A percentile compares a stretch with the other conserved stretches of the same genome.
Evolutionary conservation across 345 rosid species (phyloP).

Genomic region (Citrus glauca): DNA sequence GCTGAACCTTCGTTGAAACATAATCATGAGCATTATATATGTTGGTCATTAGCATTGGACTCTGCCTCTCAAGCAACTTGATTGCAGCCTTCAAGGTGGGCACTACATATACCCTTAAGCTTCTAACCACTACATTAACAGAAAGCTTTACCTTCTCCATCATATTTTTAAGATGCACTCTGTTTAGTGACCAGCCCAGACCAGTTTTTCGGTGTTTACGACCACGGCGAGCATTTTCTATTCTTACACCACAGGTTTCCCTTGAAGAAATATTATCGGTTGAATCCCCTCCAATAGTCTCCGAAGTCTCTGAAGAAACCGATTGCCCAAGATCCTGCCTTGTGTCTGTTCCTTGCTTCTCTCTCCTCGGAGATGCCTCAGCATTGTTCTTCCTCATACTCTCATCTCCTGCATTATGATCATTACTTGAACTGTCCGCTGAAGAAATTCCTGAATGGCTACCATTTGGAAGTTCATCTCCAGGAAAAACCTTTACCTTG

Average conservation of each 20-base stretch:
- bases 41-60: slow-evolving; percentile 43
- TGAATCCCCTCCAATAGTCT: slow-evolving; percentile 25
- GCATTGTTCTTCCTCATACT: slow-evolving; percentile 23
- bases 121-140: slow-evolving; percentile 41
- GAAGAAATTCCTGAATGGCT: slow-evolving; percentile 31
- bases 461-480: slow-evolving; percentile 44
- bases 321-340: slow-evolving; percentile 25
- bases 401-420: slow-evolving; percentile 28
- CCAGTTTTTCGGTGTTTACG: slow-evolving; percentile 29
- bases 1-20: slow-evolving; percentile 44
- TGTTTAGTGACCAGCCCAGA: slow-evolving; percentile 36
- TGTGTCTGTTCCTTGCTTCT: slow-evolving; percentile 36
- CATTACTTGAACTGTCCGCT: slow-evolving; percentile 11
- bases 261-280: slow-evolving; percentile 27
- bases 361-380: slow-evolving; percentile 26
- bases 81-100: slow-evolving; percentile 35
- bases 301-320: slow-evolving; percentile 26
- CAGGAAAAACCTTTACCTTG: slow-evolving; percentile 37
- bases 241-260: slow-evolving; percentile 25
- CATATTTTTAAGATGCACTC: slow-evolving; percentile 42
- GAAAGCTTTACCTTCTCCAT: slow-evolving; percentile 40
- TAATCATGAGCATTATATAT: slow-evolving; percentile 41
- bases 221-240: slow-evolving; percentile 36
- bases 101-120: slow-evolving; percentile 36
- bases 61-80: slow-evolving; percentile 60